Percentiles rank a stretch among this genome's conserved stretches.
These are phyloP conservation scores for Corinectria fuckeliana DNA, from an alignment of 2,329 filamentous ascomycete genomes.

Conservation along the genomic window DNA sequence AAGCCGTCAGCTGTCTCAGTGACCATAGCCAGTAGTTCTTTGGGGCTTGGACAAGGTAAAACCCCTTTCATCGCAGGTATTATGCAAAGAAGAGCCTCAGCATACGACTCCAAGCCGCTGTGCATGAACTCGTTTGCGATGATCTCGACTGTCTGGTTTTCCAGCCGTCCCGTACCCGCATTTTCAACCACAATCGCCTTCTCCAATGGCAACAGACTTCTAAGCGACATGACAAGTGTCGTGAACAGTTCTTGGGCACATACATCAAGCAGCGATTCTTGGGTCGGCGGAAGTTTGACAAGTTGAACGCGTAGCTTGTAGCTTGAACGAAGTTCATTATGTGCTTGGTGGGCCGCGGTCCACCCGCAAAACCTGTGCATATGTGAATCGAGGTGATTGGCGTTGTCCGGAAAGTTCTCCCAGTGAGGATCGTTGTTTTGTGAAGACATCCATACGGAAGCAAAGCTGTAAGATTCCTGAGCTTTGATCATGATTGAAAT, in stretches of 20 bases:
- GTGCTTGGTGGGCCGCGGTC: neutral
- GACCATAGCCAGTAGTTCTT: neutral
- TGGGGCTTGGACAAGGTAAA: neutral
- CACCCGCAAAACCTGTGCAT: neutral
- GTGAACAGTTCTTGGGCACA: slow-evolving; percentile 27
- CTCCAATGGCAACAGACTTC: neutral
- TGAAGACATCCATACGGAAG: neutral
- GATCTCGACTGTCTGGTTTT: slow-evolving; percentile 4
- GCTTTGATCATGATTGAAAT: neutral
- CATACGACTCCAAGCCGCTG: slow-evolving; percentile 10
- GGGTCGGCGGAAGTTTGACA: neutral
- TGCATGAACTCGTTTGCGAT: slow-evolving; percentile 22
- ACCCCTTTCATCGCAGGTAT: slow-evolving; percentile 9
- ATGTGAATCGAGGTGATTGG: neutral
- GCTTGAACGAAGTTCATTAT: neutral
- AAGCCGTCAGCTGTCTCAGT: neutral
- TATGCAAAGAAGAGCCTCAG: slow-evolving; percentile 19
- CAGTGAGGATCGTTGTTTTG: neutral
- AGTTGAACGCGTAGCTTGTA: neutral
- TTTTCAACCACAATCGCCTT: slow-evolving; percentile 3
- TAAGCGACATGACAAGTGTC: neutral
- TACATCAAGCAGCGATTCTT: slow-evolving; percentile 16
- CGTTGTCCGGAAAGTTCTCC: neutral
- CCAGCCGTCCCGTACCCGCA: slow-evolving; percentile 9
- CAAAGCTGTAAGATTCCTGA: neutral